Base-by-base conservation (phyloP, 352 stramenopile species). In the Globisporangium yorkense region DNA sequence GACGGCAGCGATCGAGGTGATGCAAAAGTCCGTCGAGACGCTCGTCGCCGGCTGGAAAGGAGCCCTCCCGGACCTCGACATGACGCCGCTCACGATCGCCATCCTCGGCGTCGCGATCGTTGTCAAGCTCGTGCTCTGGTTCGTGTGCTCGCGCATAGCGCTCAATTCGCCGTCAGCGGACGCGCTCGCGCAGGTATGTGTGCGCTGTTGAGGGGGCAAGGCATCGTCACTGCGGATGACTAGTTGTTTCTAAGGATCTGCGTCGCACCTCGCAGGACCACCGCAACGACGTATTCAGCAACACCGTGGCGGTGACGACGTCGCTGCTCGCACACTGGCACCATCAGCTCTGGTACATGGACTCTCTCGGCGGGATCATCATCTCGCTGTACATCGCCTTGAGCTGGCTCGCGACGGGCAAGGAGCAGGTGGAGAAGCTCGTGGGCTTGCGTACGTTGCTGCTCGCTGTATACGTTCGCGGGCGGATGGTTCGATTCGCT, bases 311-410 rank as follows among this genome's bases (percentile, higher is more conserved):
- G 2, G 85, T 97, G 4, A 61, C 88, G 9, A 96, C 94, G 44
- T 89, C 81, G 3, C 68, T 86, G 21, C 56, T 88, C 16, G 63
- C 82, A 2, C 74, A 94, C 64, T 80, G 64, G 63, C 72, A 77
- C 33, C 68, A 63, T n/a, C 70, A 74, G 45, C 66, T 98, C 5
- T 98, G 94, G 96, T 98, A 86, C 68, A 62, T 97, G 18, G 96
- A 99, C 81, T 89, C 93, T 7, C 67, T 97, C 48, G 96, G 94
- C 37, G 96, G 93, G 48, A 98, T 98, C 65, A 51, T 89, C 13
- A 98, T 99, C 67, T 98, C 91, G 5, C 45, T 98, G 4, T 99
- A 98, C 71, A 98, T 99, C 62, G 96, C 96, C 21, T 80, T 90
- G 35, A 97, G 89, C 60, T 99, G 96, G 96, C 88, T 97, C 54